Percentiles rank a stretch among this genome's conserved stretches.
These are phyloP conservation scores for Scleroderma citrinum DNA, from an alignment of 768 basidiomycete species.

Conservation along the genomic window DNA sequence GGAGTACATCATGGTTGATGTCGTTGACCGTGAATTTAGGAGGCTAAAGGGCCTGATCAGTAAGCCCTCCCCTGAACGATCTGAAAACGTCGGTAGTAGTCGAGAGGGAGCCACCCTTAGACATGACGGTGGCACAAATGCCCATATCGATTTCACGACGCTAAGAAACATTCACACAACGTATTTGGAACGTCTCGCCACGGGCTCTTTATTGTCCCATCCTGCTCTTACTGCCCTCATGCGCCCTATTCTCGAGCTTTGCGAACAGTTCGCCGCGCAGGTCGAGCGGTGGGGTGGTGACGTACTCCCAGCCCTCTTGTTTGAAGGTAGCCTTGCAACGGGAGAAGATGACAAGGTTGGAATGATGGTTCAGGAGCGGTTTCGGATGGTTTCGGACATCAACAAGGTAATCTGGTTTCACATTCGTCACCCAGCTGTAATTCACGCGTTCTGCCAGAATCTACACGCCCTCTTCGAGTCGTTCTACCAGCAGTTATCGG, in stretches of 20 bases:
- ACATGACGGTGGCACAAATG: conserved; percentile 5
- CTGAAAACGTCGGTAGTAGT: conserved; percentile 16
- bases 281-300: conserved; percentile 93
- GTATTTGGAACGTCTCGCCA: conserved; percentile 73
- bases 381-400: conserved; percentile 64
- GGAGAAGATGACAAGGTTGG: conserved; percentile 59
- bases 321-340: conserved; percentile 65
- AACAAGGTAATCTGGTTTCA: conserved; percentile 49
- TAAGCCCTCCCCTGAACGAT: conserved; percentile 16
- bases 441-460: conserved; percentile 39
- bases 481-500: conserved; percentile 77
- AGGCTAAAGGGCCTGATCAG: conserved; percentile 57
- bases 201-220: conserved; percentile 75
- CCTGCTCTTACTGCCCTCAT: conserved; percentile 53
- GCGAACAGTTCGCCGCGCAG: conserved; percentile 82
- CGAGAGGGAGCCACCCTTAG: conserved; percentile 5
- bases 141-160: conserved; percentile 76
- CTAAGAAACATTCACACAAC: conserved; percentile 76
- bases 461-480: conserved; percentile 60
- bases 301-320: conserved; percentile 75
- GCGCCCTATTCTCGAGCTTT: conserved; percentile 71
- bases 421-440: background rate
- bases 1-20: conserved; percentile 86
- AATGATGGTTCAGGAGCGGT: conserved; percentile 65
- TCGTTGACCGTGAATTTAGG: conserved; percentile 78